Evolutionary conservation across 2,329 filamentous ascomycete genomes (phyloP).

Genomic region (Colletotrichum truncatum): DNA sequence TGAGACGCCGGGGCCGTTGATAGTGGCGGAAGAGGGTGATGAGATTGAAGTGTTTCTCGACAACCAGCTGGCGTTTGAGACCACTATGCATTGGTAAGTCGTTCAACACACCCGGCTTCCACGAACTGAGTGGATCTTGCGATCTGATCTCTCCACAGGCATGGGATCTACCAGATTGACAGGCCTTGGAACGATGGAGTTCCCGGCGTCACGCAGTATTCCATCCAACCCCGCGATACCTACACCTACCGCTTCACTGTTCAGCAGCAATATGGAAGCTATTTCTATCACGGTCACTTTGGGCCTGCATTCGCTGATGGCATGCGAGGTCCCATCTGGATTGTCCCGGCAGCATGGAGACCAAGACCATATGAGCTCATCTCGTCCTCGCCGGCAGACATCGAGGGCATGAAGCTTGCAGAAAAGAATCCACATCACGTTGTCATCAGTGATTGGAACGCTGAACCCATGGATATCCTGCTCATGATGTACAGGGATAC

Average conservation of each 20-base stretch:
- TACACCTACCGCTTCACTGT: constrained; percentile 21
- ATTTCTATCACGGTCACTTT: constrained; percentile 23
- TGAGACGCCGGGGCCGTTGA: constrained; percentile 22
- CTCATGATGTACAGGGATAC: constrained; percentile 24
- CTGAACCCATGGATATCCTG: constrained; percentile 19
- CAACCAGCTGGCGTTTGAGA: constrained; percentile 23
- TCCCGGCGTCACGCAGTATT: constrained; percentile 20
- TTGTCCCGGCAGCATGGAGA: constrained; percentile 16
- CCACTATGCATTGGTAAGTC: constrained; percentile 23
- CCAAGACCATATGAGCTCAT: constrained; percentile 21
- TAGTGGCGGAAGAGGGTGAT: constrained; percentile 23
- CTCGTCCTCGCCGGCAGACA: constrained; percentile 2
- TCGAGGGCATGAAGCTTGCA: constrained; percentile 16
- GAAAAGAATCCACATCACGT: constrained; percentile 14
- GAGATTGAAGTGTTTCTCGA: constrained; percentile 25
- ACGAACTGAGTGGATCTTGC: no score
- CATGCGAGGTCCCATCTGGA: constrained; percentile 27
- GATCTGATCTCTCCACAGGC: no score
- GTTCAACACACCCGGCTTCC: no score
- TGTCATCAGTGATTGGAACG: constrained; percentile 25
- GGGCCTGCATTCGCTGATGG: constrained; percentile 21
- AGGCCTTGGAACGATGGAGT: constrained; percentile 26
- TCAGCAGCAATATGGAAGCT: constrained; percentile 21
- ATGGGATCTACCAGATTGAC: constrained; percentile 22
- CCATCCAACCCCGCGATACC: constrained; percentile 20